These are phyloP conservation scores for Luffa acutangula DNA, from an alignment of 306 rosid species.

Conservation along the genomic window DNA sequence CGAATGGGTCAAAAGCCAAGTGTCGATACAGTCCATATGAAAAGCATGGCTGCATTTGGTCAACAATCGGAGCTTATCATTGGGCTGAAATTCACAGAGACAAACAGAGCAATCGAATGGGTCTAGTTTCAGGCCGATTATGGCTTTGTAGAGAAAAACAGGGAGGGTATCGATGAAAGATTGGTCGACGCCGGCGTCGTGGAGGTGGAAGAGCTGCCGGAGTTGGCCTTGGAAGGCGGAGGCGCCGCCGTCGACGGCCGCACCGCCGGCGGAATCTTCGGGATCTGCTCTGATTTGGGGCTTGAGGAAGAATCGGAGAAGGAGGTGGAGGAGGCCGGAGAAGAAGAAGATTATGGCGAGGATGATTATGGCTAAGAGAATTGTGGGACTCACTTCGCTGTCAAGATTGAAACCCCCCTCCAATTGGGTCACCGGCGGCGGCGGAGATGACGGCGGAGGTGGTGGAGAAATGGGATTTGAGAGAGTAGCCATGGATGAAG, in stretches of 20 bases:
- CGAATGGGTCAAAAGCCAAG: conserved; percentile 91
- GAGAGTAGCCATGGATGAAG: not conserved
- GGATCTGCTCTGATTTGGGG: conserved; percentile 41
- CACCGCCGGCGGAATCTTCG: conserved; percentile 45
- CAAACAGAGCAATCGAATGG: conserved; percentile 98
- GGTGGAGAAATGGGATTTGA: not conserved
- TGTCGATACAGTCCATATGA: conserved; percentile 88
- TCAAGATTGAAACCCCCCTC: conserved; percentile 18
- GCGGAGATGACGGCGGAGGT: conserved; percentile 22
- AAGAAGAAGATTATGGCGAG: conserved; percentile 78
- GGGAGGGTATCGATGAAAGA: conserved; percentile 85
- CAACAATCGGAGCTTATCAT: conserved; percentile 72
- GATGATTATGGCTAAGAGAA: conserved; percentile 54
- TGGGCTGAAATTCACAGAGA: conserved; percentile 78
- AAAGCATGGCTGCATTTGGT: conserved; percentile 96
- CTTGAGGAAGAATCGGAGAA: conserved; percentile 56
- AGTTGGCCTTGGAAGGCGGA: conserved; percentile 86
- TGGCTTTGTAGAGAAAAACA: conserved; percentile 66
- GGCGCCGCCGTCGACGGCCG: conserved; percentile 25
- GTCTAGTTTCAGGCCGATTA: conserved; percentile 56
- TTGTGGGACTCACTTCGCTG: conserved; percentile 57
- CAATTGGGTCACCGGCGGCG: conserved; percentile 22
- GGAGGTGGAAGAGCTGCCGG: conserved; percentile 90
- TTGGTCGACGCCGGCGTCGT: conserved; percentile 94
- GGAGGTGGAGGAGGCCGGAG: conserved; percentile 84